These are phyloP conservation scores for Komagataea norvegica DNA, from an alignment of 1,139 yeast species.

Conservation along the genomic window DNA sequence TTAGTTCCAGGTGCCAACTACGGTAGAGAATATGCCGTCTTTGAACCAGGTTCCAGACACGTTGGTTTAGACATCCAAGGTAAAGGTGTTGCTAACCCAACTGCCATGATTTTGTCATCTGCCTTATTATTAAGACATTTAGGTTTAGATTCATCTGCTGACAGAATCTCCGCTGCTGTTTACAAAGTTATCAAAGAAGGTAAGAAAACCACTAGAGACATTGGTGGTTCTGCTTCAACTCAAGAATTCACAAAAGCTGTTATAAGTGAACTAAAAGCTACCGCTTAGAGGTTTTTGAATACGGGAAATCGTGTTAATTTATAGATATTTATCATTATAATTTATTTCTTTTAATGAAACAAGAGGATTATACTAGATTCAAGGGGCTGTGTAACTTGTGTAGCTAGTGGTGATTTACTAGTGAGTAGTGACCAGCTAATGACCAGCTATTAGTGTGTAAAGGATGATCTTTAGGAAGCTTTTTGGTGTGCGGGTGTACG, in stretches of 20 bases:
- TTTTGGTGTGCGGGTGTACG: neutral
- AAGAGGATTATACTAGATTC: neutral
- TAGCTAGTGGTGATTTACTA: neutral
- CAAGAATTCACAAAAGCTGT: conserved; percentile 91
- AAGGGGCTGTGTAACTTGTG: neutral
- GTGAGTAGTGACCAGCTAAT: no score
- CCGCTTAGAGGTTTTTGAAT: conserved; percentile 5
- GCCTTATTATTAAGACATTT: conserved; percentile 91
- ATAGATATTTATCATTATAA: conserved; percentile 7
- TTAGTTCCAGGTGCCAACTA: conserved; percentile 97
- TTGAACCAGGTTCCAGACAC: conserved; percentile 99
- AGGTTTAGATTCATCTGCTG: conserved; percentile 81
- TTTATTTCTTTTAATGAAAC: conserved; percentile 3
- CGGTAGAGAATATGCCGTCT: conserved; percentile 96
- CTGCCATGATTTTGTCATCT: conserved; percentile 92
- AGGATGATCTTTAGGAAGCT: no score
- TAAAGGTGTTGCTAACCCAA: conserved; percentile 94
- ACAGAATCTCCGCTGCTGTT: conserved; percentile 82
- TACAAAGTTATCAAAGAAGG: conserved; percentile 88
- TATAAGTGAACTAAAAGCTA: conserved; percentile 30
- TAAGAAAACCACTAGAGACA: conserved; percentile 72
- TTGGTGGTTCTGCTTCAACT: conserved; percentile 86
- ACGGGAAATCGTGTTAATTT: conserved; percentile 6
- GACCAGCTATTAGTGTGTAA: neutral
- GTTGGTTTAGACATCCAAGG: conserved; percentile 97